Conservation (phyloP, 345 rosid species). For the Aquilaria sinensis region DNA sequence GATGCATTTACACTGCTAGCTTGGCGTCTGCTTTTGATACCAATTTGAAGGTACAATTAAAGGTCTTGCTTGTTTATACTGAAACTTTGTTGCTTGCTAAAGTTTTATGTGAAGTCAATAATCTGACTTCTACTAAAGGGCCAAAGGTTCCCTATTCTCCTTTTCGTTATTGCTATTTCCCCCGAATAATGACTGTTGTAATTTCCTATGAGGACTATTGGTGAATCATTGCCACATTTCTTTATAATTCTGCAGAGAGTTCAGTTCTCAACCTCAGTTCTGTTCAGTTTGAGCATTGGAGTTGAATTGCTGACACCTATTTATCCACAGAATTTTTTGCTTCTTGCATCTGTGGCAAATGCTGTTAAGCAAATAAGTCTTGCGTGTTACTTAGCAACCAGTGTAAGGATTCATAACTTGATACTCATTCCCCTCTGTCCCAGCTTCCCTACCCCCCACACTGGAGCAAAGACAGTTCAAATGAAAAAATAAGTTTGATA, state of each 20-base stretch:
- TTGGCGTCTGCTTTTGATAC: slow-evolving; percentile 86
- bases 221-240: slow-evolving; percentile 9
- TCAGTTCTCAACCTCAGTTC: slow-evolving; percentile 71
- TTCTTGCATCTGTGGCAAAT: slow-evolving; percentile 79
- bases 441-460: too few relatives aligned
- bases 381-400: slow-evolving; percentile 76
- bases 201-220: not conserved
- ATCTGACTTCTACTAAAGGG: too few relatives aligned
- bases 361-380: slow-evolving; percentile 92
- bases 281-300: slow-evolving; percentile 88
- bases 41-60: slow-evolving; percentile 62
- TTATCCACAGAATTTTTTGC: slow-evolving; percentile 73
- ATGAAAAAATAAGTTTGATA: too few relatives aligned
- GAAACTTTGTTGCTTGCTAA: too few relatives aligned
- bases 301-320: slow-evolving; percentile 80
- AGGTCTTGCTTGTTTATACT: too few relatives aligned
- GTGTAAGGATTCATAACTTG: slow-evolving; percentile 47
- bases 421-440: too few relatives aligned
- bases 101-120: too few relatives aligned
- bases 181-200: too few relatives aligned
- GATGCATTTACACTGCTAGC: slow-evolving; percentile 91
- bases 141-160: too few relatives aligned
- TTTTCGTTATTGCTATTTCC: too few relatives aligned
- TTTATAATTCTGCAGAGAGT: slow-evolving; percentile 52
- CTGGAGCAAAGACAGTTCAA: too few relatives aligned